Base-by-base conservation (phyloP, 192 early-diverging fungal species). In the Gryganskiella cystojenkinii region DNA sequence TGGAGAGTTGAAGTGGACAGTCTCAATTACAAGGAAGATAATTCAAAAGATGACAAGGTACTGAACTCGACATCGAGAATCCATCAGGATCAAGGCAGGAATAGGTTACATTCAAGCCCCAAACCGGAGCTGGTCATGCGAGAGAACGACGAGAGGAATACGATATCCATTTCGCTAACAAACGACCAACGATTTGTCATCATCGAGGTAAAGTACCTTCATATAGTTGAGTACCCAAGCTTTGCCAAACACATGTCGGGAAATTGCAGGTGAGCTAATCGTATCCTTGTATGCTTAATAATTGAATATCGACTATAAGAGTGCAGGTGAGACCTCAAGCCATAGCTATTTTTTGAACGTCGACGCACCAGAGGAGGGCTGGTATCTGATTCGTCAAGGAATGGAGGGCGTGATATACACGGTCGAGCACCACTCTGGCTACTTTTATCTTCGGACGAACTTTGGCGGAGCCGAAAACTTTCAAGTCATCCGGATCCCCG, bases 341-440 rank as follows among this genome's bases (percentile, higher is more conserved):
- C 43, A 54, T 14, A 61, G 44, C 1, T 76, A 68, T 37, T 68
- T 76, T 54, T 44, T 67, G 30, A 68, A 45, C 31, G 37, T 76
- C 20, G 73, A 62, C 24, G 22, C 17, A 7, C 65, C 64, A 22
- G 59, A 63, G 1, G 56, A 45, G 27, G 73, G 73, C 17, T 76
- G 73, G 73, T 56, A 63, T 11, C 14, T 76, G 3, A 31, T 76
- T 46, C 64, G 65, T 10, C 30, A 56, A 24, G 35, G 51, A 7
- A 53, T 63, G 35, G 60, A 76, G 3, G 46, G 51, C 52, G 60
- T 76, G 5, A 31, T 67, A 3, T 76, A 76, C 47, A 76, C 61
- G 6, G 73, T 76, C 43, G 73, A 76, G 33, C 73, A 76, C 22
- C 73, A 76, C n/a, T 57, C 64, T n/a, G 65, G 73, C 10, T 68